Base-by-base conservation (phyloP, 495 filamentous ascomycete species). In the Aspergillus diversus region DNA sequence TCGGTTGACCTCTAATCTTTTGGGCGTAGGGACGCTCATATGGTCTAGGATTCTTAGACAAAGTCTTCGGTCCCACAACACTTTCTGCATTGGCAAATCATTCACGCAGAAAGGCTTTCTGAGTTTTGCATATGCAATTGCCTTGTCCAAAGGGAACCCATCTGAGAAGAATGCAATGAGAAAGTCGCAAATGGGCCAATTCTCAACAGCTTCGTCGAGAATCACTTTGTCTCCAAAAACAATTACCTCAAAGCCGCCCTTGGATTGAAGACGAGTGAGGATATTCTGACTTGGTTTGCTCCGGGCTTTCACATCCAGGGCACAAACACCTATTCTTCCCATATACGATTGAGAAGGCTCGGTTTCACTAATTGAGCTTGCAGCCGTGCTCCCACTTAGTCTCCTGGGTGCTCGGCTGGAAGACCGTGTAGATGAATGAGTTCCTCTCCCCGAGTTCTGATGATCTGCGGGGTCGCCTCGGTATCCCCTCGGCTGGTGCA, bases 151-250 rank as follows among this genome's bases (percentile, higher is more conserved):
- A 0, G 95, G 95, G 65, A 99, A 99, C 0, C 95, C 95, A 73
- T 96, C 93, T 0, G 92, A 97, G 77, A 97, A 99, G 76, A 99
- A 99, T 17, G 92, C 94, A 52, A 99, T 95, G 21, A 99, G 79
- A 68, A 95, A 99, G 75, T 99, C 95, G 73, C 92, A 86, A 34
- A 85, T 74, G 4, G 81, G 82, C 82, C 81, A 86, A 68, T 87
- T 86, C 61, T 83, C 83, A 71, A 85, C 79, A 77, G 86, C 87
- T 82, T 99, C 95, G 65, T 99, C 95, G 50, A 98, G 80, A 64
- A 99, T 98, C 54, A 97, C 92, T 71, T 99, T 99, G 75, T 99
- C 95, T 39, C 95, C 95, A 77, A 99, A 99, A 5, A 99, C 92
- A 37, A 94, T 87, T 31, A 97, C 92, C 69, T 99, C 93, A 66